Evolutionary conservation across 169 alveolate species (phyloP).

Genomic region (Plasmodium vivax): DNA sequence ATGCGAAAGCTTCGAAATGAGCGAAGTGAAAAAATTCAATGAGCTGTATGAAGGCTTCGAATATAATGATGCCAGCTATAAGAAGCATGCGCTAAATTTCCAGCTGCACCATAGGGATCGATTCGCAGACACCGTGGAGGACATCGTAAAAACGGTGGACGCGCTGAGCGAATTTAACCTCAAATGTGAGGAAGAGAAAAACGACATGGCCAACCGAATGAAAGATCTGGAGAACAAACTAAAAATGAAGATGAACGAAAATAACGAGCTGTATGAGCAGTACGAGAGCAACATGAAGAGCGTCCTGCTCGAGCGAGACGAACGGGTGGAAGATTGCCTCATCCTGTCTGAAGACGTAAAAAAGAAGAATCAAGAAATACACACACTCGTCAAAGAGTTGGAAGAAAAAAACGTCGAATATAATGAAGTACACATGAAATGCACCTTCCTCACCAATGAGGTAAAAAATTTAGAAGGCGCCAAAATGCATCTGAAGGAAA

Average conservation of each 20-base stretch:
- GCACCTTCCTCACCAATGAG: conserved; percentile 49
- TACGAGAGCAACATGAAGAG: conserved; percentile 58
- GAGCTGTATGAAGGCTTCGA: conserved; percentile 59
- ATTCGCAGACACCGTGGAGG: conserved; percentile 18
- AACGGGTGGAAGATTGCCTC: conserved; percentile 61
- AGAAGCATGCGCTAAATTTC: conserved; percentile 24
- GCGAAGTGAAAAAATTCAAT: conserved; percentile 53
- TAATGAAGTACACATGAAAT: conserved; percentile 63
- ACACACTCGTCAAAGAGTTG: conserved; percentile 54
- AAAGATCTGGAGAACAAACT: conserved; percentile 64
- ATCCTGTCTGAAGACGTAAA: conserved; percentile 68
- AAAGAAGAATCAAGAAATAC: conserved; percentile 56
- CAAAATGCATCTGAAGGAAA: conserved; percentile 32
- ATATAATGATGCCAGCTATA: conserved; percentile 54
- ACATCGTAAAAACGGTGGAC: conserved; percentile 38
- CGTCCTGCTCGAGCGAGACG: conserved; percentile 53
- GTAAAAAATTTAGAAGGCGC: conserved; percentile 50
- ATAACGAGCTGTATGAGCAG: conserved; percentile 53
- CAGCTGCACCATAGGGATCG: conserved; percentile 24
- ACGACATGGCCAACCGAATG: conserved; percentile 52
- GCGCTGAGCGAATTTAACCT: conserved; percentile 29
- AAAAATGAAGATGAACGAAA: conserved; percentile 57
- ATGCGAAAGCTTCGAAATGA: conserved; percentile 72
- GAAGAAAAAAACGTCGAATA: conserved; percentile 61
- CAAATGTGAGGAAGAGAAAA: conserved; percentile 62